phyloP scores from a whole-genome alignment of 192 early-diverging fungal genomes.

The Entomortierella lignicola region DNA sequence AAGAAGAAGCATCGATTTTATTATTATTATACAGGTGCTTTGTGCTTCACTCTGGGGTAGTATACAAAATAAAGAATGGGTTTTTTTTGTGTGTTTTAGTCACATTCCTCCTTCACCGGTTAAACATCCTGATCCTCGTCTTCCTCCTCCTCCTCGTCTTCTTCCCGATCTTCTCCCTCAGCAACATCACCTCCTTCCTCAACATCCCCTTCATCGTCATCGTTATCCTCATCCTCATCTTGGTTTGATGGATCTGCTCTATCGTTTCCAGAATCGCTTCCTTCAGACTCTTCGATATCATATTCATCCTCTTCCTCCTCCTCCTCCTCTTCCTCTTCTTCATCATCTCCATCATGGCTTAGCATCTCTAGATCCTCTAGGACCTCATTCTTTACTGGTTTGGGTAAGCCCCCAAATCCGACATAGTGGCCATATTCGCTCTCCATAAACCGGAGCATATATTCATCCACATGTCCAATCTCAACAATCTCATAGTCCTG shows the following conservation, averaged over 20 bases:
- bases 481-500: slow-evolving; percentile 49
- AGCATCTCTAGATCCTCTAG: slow-evolving; percentile 9
- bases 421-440: slow-evolving; percentile 64
- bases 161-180: background rate
- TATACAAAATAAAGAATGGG: background rate
- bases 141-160: background rate
- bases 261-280: slow-evolving; percentile 1
- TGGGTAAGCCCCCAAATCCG: slow-evolving; percentile 62
- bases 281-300: slow-evolving; percentile 15
- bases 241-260: background rate
- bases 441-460: slow-evolving; percentile 75
- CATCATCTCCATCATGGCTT: slow-evolving; percentile 13
- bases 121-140: background rate
- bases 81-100: background rate
- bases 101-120: background rate
- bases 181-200: background rate
- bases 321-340: slow-evolving; percentile 29
- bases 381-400: slow-evolving; percentile 27
- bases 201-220: background rate
- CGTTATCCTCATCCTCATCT: background rate
- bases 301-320: slow-evolving; percentile 24
- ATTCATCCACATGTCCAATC: slow-evolving; percentile 81
- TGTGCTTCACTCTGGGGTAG: no score
- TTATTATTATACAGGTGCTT: no score
- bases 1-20: no score